Evolutionary conservation across 2,329 filamentous ascomycete species (phyloP).

Genomic region (Sarocladium kiliense): DNA sequence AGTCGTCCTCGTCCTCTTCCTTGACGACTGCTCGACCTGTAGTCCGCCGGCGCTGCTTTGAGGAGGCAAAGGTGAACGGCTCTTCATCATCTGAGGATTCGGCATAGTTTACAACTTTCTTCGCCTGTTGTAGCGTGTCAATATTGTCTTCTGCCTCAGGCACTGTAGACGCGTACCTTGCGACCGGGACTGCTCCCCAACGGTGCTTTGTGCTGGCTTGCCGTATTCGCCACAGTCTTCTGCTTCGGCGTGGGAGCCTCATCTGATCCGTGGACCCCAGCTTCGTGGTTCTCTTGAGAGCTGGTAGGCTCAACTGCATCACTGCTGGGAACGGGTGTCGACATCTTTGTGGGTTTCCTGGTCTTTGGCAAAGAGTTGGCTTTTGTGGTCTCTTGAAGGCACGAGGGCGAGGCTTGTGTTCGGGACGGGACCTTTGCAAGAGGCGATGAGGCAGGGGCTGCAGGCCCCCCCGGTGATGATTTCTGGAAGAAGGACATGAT

Average conservation of each 20-base stretch:
- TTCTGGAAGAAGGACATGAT: conserved; percentile 41
- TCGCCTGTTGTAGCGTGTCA: conserved; percentile 33
- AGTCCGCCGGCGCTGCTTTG: conserved; percentile 32
- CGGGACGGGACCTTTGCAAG: conserved; percentile 22
- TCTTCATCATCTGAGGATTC: conserved; percentile 81
- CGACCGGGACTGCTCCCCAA: conserved; percentile 69
- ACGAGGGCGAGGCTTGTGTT: conserved; percentile 22
- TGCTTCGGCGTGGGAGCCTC: conserved; percentile 28
- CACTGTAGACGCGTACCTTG: conserved; percentile 49
- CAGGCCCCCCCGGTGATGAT: conserved; percentile 26
- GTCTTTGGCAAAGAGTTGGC: conserved; percentile 31
- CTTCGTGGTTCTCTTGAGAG: conserved; percentile 60
- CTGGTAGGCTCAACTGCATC: conserved; percentile 64
- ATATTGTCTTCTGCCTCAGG: too few species aligned
- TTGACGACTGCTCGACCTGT: conserved; percentile 55
- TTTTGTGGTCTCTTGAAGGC: conserved; percentile 36
- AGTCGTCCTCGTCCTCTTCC: conserved; percentile 62
- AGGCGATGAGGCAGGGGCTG: conserved; percentile 17
- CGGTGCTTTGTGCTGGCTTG: conserved; percentile 15
- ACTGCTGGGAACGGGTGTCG: conserved; percentile 77
- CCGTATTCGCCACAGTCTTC: conserved; percentile 15
- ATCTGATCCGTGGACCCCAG: conserved; percentile 13
- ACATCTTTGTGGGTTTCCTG: conserved; percentile 26
- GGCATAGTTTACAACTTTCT: conserved; percentile 68
- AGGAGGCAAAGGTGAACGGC: conserved; percentile 49